Evolutionary conservation across 2,329 filamentous ascomycete species (phyloP).

Genomic region (Tolypocladium inflatum): DNA sequence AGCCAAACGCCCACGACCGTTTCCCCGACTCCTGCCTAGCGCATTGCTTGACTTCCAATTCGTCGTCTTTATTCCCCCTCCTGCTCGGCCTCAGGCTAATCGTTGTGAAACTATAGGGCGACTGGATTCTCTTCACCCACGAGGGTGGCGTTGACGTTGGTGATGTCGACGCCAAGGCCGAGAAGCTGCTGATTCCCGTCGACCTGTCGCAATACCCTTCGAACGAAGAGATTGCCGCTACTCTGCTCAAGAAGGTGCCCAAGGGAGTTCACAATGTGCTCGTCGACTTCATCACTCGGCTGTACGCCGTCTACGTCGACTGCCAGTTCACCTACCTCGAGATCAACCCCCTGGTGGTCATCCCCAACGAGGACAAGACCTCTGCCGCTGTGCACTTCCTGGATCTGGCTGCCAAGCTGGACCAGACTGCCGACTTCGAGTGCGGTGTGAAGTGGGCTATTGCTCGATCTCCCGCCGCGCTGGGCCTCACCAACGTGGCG

Average conservation of each 20-base stretch:
- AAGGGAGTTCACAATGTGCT: slow-evolving; percentile 95
- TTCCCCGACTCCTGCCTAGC: not conserved
- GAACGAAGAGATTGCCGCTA: slow-evolving; percentile 81
- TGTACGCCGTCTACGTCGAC: slow-evolving; percentile 98
- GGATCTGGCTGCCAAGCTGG: slow-evolving; percentile 95
- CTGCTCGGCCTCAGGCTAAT: slow-evolving; percentile 10
- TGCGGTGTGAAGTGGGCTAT: slow-evolving; percentile 99
- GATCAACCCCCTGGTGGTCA: slow-evolving; percentile 98
- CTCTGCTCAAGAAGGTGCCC: slow-evolving; percentile 87
- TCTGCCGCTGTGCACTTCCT: slow-evolving; percentile 96
- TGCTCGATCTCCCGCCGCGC: slow-evolving; percentile 79
- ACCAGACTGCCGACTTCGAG: slow-evolving; percentile 98
- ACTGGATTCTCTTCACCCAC: slow-evolving; percentile 99
- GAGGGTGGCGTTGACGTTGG: slow-evolving; percentile 99
- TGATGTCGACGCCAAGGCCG: slow-evolving; percentile 96
- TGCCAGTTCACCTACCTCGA: slow-evolving; percentile 99
- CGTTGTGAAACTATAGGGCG: slow-evolving; percentile 53
- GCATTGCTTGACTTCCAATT: not conserved
- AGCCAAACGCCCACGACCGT: not conserved
- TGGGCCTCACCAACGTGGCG: slow-evolving; percentile 66
- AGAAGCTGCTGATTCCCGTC: slow-evolving; percentile 96
- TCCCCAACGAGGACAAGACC: slow-evolving; percentile 85
- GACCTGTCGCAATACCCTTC: slow-evolving; percentile 91
- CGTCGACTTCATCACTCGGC: slow-evolving; percentile 95
- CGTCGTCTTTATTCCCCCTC: not conserved